phyloP scores from a whole-genome alignment of 225 moss, liverwort and hornwort species.

The Marchantia polymorpha region DNA sequence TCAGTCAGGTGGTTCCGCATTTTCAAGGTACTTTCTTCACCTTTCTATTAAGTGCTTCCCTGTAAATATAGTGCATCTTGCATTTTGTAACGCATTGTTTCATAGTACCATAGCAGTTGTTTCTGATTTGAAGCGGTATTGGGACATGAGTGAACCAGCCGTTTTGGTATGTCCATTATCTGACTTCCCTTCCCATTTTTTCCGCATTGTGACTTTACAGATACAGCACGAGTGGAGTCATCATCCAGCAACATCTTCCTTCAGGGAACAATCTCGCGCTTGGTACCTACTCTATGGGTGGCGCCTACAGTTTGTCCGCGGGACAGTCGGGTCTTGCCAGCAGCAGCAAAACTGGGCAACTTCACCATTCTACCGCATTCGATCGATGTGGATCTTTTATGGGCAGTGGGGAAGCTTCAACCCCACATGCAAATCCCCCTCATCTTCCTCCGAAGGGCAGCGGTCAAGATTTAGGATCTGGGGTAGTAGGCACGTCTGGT shows the following conservation, averaged over 20 bases:
- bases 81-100: background rate
- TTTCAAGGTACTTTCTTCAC: constrained; percentile 62
- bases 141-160: background rate
- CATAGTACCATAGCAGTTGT: background rate
- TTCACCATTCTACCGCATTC: constrained; percentile 21
- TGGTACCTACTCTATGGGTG: constrained; percentile 43
- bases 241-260: constrained; percentile 61
- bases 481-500: constrained; percentile 38
- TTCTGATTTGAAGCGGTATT: background rate
- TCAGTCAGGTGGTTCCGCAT: constrained; percentile 93
- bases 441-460: constrained; percentile 45
- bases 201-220: constrained; percentile 30
- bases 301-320: constrained; percentile 47
- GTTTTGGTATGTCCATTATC: background rate
- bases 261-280: constrained; percentile 45
- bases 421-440: constrained; percentile 35
- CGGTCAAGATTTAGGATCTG: constrained; percentile 57
- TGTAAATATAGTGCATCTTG: background rate
- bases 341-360: constrained; percentile 15
- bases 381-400: constrained; percentile 67
- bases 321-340: constrained; percentile 32
- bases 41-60: background rate
- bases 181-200: background rate
- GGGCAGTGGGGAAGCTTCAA: constrained; percentile 52
- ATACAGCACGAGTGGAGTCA: constrained; percentile 67